Evolutionary conservation across 108 stramenopile genomes (phyloP).

Genomic region (Chaetoceros tenuissimus): DNA sequence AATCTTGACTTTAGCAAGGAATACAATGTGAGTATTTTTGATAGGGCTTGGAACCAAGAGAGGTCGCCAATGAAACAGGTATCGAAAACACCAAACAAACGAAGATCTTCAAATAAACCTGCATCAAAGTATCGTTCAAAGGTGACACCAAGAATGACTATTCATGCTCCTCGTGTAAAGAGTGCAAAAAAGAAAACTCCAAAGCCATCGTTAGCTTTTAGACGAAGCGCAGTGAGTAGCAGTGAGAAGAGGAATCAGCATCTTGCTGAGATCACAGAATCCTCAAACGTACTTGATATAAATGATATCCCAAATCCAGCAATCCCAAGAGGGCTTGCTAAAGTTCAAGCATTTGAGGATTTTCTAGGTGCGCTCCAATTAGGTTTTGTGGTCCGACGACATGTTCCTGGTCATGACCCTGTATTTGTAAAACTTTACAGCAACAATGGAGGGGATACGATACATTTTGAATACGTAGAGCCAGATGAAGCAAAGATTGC

Average conservation of each 20-base stretch:
- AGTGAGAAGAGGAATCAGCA: no score
- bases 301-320: constrained; percentile 33
- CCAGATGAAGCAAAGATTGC: constrained; percentile 66
- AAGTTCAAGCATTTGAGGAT: constrained; percentile 60
- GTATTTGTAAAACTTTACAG: constrained; percentile 63
- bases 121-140: no score
- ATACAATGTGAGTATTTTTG: not conserved
- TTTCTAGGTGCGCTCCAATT: constrained; percentile 71
- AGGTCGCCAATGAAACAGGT: no score
- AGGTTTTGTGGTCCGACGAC: constrained; percentile 76
- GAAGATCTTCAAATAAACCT: no score
- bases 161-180: no score
- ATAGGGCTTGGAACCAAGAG: no score
- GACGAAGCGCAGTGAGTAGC: no score
- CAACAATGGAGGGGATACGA: constrained; percentile 74
- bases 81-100: no score
- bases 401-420: constrained; percentile 55
- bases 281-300: constrained; percentile 19
- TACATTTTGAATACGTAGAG: constrained; percentile 48
- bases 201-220: no score
- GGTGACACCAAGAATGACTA: no score
- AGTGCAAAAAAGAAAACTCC: no score
- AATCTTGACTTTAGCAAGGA: not conserved
- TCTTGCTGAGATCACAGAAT: no score
- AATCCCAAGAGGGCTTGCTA: constrained; percentile 54